A percentile compares a stretch with the other conserved stretches of the same genome.
Evolutionary conservation across 2,329 filamentous ascomycete genomes (phyloP).

Genomic region (Fusarium euwallaceae): DNA sequence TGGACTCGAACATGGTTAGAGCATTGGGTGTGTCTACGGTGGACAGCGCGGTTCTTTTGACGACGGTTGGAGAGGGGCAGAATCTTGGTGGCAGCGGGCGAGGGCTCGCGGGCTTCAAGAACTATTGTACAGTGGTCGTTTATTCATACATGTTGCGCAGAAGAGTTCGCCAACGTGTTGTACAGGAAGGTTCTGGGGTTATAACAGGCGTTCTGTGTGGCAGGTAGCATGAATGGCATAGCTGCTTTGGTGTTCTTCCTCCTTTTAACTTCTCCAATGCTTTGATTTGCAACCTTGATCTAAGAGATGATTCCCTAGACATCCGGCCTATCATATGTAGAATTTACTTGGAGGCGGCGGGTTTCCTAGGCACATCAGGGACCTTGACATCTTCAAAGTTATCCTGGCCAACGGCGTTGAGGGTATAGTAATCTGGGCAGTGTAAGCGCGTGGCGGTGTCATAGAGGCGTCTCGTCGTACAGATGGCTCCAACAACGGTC

Average conservation of each 20-base stretch:
- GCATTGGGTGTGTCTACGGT: slow-evolving; percentile 26
- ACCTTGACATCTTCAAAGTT: slow-evolving; percentile 97
- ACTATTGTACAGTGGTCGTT: slow-evolving; percentile 43
- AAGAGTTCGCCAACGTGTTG: slow-evolving; percentile 39
- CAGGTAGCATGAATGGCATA: slow-evolving; percentile 37
- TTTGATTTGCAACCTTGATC: slow-evolving; percentile 1
- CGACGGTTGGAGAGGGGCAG: slow-evolving; percentile 29
- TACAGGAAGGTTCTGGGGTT: slow-evolving; percentile 37
- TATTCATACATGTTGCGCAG: slow-evolving; percentile 40
- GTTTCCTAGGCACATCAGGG: slow-evolving; percentile 75
- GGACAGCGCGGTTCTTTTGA: slow-evolving; percentile 27
- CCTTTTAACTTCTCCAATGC: background rate
- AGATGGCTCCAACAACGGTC: slow-evolving; percentile 84
- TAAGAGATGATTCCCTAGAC: slow-evolving; percentile 22
- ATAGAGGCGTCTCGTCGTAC: slow-evolving; percentile 71
- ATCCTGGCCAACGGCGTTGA: slow-evolving; percentile 92
- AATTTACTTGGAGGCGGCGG: slow-evolving; percentile 54
- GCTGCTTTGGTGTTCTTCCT: slow-evolving; percentile 24
- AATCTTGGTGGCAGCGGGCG: slow-evolving; percentile 31
- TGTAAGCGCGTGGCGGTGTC: slow-evolving; percentile 29
- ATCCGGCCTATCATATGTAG: background rate
- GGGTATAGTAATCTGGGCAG: slow-evolving; percentile 69
- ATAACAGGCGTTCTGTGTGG: slow-evolving; percentile 34
- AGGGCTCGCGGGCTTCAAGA: slow-evolving; percentile 28
- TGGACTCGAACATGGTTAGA: slow-evolving; percentile 35